Conservation (phyloP, 345 rosid genomes). For the Salix dunnii region DNA sequence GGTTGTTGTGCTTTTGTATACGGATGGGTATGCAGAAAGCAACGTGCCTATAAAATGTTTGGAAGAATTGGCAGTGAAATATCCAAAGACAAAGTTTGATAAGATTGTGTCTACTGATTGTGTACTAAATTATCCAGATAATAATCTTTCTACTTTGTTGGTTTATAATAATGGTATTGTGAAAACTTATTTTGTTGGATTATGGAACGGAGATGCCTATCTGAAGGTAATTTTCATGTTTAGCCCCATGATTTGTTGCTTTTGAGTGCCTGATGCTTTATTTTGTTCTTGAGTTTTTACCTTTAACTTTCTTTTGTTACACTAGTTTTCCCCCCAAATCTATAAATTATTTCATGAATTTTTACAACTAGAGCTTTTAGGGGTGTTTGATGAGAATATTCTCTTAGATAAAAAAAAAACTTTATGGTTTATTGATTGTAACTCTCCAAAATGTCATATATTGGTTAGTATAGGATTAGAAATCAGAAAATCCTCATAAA, state of each 20-base stretch:
- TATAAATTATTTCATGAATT: too few species aligned
- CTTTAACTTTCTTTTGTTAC: too few species aligned
- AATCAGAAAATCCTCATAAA: not conserved
- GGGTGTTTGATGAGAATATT: not conserved
- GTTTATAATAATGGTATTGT: slow-evolving; percentile 83
- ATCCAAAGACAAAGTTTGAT: slow-evolving; percentile 90
- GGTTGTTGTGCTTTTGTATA: slow-evolving; percentile 90
- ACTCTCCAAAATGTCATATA: not conserved
- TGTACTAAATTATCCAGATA: slow-evolving; percentile 87
- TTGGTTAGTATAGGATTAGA: not conserved
- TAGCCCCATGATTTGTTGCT: not conserved
- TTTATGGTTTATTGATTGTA: not conserved
- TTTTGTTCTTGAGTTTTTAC: too few species aligned
- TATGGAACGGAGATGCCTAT: slow-evolving; percentile 72
- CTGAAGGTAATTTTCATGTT: slow-evolving; percentile 52
- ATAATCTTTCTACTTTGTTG: slow-evolving; percentile 78
- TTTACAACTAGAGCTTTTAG: too few species aligned
- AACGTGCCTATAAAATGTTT: slow-evolving; percentile 66
- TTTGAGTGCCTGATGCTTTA: not conserved
- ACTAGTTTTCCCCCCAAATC: too few species aligned
- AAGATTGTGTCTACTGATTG: slow-evolving; percentile 93
- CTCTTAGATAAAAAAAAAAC: not conserved
- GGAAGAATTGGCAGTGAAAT: slow-evolving; percentile 76
- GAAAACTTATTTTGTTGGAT: slow-evolving; percentile 80
- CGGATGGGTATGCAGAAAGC: slow-evolving; percentile 91